A percentile compares a stretch with the other conserved stretches of the same genome.
Conservation (phyloP, 1,139 yeast species). For the Taphrina pruni region DNA sequence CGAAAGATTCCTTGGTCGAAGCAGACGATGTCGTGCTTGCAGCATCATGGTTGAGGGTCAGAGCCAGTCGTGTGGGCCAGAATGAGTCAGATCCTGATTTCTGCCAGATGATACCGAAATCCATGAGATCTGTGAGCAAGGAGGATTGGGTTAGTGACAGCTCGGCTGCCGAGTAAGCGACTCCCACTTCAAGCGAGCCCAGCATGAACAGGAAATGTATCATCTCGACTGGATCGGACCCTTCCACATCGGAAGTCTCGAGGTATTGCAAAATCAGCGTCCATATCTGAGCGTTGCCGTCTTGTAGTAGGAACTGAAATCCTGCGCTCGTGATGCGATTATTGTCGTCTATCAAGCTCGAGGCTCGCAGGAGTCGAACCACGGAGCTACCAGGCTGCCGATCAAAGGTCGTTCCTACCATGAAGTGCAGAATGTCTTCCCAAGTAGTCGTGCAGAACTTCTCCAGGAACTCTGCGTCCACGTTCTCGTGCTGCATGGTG, state of each 20-base stretch:
- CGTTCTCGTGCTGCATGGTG: constrained; percentile 59
- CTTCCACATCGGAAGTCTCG: constrained; percentile 77
- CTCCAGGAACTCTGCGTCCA: constrained; percentile 71
- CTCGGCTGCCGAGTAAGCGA: constrained; percentile 74
- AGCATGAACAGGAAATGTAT: constrained; percentile 88
- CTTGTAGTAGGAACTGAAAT: constrained; percentile 90
- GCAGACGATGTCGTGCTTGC: constrained; percentile 53
- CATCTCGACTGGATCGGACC: constrained; percentile 97
- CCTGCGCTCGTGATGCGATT: constrained; percentile 86
- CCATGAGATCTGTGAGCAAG: constrained; percentile 87
- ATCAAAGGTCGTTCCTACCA: constrained; percentile 76
- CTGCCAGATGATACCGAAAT: constrained; percentile 89
- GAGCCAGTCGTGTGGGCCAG: constrained; percentile 90
- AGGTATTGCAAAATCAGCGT: constrained; percentile 83
- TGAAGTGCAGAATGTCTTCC: constrained; percentile 94
- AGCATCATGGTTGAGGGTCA: constrained; percentile 86
- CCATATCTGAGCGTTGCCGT: constrained; percentile 95
- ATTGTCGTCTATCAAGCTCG: constrained; percentile 80
- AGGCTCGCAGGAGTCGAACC: constrained; percentile 58
- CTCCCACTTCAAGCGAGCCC: constrained; percentile 90
- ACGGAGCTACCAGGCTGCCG: constrained; percentile 58
- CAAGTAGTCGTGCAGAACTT: constrained; percentile 82
- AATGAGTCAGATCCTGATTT: constrained; percentile 64
- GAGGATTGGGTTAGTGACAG: constrained; percentile 80
- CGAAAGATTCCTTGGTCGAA: constrained; percentile 68